A percentile compares a stretch with the other conserved stretches of the same genome.
Evolutionary conservation across 2,329 filamentous ascomycete species (phyloP).

Genomic region (Paecilomyces fulvus): DNA sequence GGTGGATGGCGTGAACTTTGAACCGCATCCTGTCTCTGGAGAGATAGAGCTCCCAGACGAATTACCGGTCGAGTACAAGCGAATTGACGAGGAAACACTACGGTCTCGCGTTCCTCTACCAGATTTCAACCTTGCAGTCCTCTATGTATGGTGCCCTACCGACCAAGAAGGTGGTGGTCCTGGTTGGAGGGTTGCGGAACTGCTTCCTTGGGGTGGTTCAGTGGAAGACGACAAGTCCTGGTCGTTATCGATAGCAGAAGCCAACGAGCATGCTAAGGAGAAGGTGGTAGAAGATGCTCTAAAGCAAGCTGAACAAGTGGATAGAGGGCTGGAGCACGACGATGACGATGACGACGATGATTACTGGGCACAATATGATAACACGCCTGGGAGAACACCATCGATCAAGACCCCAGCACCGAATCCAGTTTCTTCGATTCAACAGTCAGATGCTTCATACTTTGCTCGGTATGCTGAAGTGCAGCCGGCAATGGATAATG

Average conservation of each 20-base stretch:
- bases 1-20: constrained; percentile 47
- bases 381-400: constrained; percentile 46
- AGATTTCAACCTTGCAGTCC: constrained; percentile 47
- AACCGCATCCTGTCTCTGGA: constrained; percentile 57
- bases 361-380: constrained; percentile 58
- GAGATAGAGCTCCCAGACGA: constrained; percentile 55
- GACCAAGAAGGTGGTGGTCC: constrained; percentile 45
- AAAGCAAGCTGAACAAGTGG: constrained; percentile 18
- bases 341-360: constrained; percentile 53
- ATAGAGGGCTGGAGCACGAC: constrained; percentile 26
- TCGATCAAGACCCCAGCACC: constrained; percentile 29
- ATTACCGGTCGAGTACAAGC: constrained; percentile 47
- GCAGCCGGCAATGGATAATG: constrained; percentile 55
- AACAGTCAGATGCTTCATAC: constrained; percentile 48
- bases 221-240: constrained; percentile 45
- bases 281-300: constrained; percentile 29
- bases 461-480: constrained; percentile 55
- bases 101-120: constrained; percentile 46
- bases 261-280: constrained; percentile 40
- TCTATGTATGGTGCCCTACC: constrained; percentile 54
- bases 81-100: constrained; percentile 55
- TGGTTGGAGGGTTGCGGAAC: constrained; percentile 53
- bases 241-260: constrained; percentile 47
- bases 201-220: constrained; percentile 43
- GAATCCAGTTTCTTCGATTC: constrained; percentile 13